Evolutionary conservation across 805 yeast genomes (phyloP), one percentile per base, ranked within the genome.

Genomic region (Myxozyma monticola): DNA sequence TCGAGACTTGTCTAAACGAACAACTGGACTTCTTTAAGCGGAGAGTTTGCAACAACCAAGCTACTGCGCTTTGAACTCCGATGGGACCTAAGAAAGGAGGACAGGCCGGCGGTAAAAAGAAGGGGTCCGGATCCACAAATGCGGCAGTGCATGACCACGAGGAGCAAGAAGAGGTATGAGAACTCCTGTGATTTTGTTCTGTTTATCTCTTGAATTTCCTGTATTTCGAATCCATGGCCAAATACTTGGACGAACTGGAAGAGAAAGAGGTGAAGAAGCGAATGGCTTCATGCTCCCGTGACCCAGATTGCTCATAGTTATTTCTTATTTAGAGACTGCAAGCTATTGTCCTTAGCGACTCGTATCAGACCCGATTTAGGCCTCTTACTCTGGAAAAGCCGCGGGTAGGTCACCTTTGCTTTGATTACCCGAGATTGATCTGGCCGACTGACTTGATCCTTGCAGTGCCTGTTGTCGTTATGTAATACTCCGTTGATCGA

Each of bases 401-500:
- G 34, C 77, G 99, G 66, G 67, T 63, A 45, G 24, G 67, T 44
- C 8, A 10, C n/a, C 8, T 5, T 14, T 28, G 41, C 20, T 5
- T n/a, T 4, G n/a, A 9, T 15, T 20, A 7, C n/a, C 9, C 21
- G 6, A 4, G 21, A 10, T 18, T 4, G 15, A n/a, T 30, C 25
- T 9, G 3, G 25, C 9, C 17, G 6, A 18, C n/a, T 6, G 20
- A 12, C 39, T 37, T 29, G 20, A 31, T 25, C 10, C 25, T 25
- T 9, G 8, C 25, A 64, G 67, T 93, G 99, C 71, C 74, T 93
- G 36, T 73, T 93, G 55, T 97, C 97, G 2, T 71, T 93, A 50
- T 96, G 96, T 25, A 91, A 90, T 64, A 88, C 88, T 17, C 99
- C 99, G 8, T 76, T 93, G 63, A 80, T 93, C 54, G 98, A 93